Conservation (phyloP, 345 rosid species). For the Geranium rotundifolium region DNA sequence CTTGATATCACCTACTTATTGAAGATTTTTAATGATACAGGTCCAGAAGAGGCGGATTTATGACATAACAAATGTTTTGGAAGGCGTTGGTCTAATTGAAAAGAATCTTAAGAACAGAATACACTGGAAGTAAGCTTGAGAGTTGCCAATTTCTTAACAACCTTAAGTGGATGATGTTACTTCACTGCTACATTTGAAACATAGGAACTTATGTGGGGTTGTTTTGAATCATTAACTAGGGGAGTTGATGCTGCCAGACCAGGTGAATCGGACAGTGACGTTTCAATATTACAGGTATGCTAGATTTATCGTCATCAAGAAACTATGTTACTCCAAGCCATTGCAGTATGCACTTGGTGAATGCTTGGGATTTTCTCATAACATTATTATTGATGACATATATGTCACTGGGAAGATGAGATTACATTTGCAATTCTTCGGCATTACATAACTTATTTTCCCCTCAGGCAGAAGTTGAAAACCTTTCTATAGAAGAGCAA, state of each 20-base stretch:
- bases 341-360: background rate
- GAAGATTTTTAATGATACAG: slow-evolving; percentile 19
- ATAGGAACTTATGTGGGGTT: background rate
- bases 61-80: slow-evolving; percentile 97
- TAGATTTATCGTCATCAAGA: background rate
- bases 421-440: background rate
- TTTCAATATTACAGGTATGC: slow-evolving; percentile 55
- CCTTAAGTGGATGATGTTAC: slow-evolving; percentile 1
- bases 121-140: slow-evolving; percentile 71
- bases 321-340: background rate
- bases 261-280: slow-evolving; percentile 44
- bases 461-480: slow-evolving; percentile 69
- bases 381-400: background rate
- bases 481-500: slow-evolving; percentile 56
- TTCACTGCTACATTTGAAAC: background rate
- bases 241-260: slow-evolving; percentile 57
- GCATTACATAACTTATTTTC: slow-evolving; percentile 2
- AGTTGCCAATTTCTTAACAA: background rate
- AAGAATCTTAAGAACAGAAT: slow-evolving; percentile 88
- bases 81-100: slow-evolving; percentile 95
- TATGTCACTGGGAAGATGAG: slow-evolving; percentile 2
- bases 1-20: slow-evolving; percentile 1
- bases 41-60: slow-evolving; percentile 95
- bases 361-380: background rate
- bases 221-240: slow-evolving; percentile 34